phyloP scores from a whole-genome alignment of 2,329 filamentous ascomycete genomes.

The Sclerotinia trifoliorum region DNA sequence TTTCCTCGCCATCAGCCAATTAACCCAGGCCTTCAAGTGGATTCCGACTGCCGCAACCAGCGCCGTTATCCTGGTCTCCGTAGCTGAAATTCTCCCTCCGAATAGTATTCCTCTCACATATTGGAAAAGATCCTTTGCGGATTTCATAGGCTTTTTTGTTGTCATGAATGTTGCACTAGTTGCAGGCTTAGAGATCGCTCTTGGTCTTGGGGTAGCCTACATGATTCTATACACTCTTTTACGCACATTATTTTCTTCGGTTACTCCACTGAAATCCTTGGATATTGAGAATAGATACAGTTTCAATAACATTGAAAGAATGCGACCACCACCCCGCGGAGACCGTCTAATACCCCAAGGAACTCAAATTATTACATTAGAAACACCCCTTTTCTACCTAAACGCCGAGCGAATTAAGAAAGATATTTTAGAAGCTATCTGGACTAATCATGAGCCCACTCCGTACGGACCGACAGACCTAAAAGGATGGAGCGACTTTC shows the following conservation, averaged over 20 bases:
- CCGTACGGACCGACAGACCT: neutral
- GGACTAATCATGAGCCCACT: slow-evolving; percentile 7
- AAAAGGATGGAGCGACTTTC: slow-evolving; percentile 11
- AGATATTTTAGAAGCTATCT: slow-evolving; percentile 9
- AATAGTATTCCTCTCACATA: neutral
- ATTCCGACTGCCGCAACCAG: slow-evolving; percentile 65
- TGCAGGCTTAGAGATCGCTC: neutral
- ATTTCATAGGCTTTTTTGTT: slow-evolving; percentile 53
- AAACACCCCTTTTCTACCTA: slow-evolving; percentile 1
- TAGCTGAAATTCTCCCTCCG: neutral
- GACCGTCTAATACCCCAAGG: neutral
- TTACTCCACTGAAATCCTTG: neutral
- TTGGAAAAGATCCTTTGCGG: slow-evolving; percentile 55
- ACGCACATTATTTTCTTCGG: slow-evolving; percentile 1
- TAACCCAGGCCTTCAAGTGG: slow-evolving; percentile 62
- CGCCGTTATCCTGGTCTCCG: slow-evolving; percentile 52
- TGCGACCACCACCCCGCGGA: neutral
- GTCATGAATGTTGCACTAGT: slow-evolving; percentile 5
- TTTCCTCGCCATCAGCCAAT: slow-evolving; percentile 59
- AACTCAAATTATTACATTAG: slow-evolving; percentile 10
- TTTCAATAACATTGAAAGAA: neutral
- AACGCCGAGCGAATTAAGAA: slow-evolving; percentile 15
- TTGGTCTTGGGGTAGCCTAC: slow-evolving; percentile 5
- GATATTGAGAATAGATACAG: slow-evolving; percentile 12
- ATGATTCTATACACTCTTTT: slow-evolving; percentile 12